phyloP scores from a whole-genome alignment of 495 filamentous ascomycete species.

The Lichenothelia convexa region DNA sequence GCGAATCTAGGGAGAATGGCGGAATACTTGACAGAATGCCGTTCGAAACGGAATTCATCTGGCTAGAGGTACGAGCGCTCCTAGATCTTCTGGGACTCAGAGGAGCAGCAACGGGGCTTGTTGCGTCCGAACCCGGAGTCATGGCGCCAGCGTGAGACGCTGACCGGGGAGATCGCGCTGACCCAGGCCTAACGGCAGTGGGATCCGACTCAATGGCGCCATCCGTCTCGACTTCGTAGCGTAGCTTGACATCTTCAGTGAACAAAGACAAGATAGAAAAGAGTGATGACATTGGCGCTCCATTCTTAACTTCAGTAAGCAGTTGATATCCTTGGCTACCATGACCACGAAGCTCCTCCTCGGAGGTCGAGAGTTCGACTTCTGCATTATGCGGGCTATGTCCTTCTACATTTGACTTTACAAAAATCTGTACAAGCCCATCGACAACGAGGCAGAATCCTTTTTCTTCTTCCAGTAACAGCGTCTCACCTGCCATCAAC shows the following conservation, averaged over 20 bases:
- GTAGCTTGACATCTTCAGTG: slow-evolving; percentile 79
- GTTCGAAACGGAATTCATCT: no score
- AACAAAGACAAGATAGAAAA: slow-evolving; percentile 95
- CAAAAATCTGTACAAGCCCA: slow-evolving; percentile 92
- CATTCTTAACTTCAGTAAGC: slow-evolving; percentile 93
- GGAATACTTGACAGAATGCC: slow-evolving; percentile 37
- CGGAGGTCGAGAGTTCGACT: slow-evolving; percentile 11
- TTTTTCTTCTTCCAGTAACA: slow-evolving; percentile 91
- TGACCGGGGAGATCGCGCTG: background rate
- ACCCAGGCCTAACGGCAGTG: background rate
- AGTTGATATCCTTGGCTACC: slow-evolving; percentile 73
- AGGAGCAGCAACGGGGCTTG: slow-evolving; percentile 5
- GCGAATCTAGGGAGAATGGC: slow-evolving; percentile 47
- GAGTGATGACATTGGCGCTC: slow-evolving; percentile 92
- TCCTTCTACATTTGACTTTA: slow-evolving; percentile 61
- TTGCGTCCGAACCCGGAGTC: slow-evolving; percentile 9
- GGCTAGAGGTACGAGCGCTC: background rate
- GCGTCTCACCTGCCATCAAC: slow-evolving; percentile 83
- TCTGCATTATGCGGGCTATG: slow-evolving; percentile 21
- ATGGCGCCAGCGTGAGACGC: background rate
- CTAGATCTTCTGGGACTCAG: slow-evolving; percentile 5
- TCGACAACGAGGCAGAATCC: slow-evolving; percentile 96
- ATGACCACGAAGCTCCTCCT: slow-evolving; percentile 24
- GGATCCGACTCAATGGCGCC: background rate
- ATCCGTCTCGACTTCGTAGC: slow-evolving; percentile 36